Percentiles rank a stretch among this genome's conserved stretches.
phyloP scores from a whole-genome alignment of 768 basidiomycete genomes.

The Kwoniella shandongensis region DNA sequence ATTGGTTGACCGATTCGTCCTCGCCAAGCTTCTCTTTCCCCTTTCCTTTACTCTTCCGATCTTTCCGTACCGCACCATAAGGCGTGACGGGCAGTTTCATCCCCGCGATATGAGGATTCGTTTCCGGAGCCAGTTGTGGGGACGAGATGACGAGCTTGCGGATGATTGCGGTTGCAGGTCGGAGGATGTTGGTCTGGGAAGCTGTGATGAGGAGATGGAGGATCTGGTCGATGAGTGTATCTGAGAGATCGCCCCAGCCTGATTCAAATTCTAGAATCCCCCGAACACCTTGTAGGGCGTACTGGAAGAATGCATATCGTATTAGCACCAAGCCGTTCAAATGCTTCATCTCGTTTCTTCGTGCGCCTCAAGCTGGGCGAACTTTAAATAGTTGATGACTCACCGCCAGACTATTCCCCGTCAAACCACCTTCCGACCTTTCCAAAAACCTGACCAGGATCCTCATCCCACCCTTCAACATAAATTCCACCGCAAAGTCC shows the following conservation, averaged over 20 bases:
- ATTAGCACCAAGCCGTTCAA: not conserved
- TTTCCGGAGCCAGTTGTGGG: conserved; percentile 14
- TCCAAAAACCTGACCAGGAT: conserved; percentile 38
- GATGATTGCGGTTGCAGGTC: conserved; percentile 46
- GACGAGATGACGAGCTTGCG: conserved; percentile 42
- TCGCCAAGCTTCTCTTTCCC: conserved; percentile 6
- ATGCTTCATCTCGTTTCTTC: not conserved
- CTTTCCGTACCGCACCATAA: conserved; percentile 13
- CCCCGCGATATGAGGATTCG: conserved; percentile 7
- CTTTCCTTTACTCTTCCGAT: conserved; percentile 29
- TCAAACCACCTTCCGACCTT: conserved; percentile 25
- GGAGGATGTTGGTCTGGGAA: conserved; percentile 40
- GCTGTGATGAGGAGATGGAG: conserved; percentile 27
- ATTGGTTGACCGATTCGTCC: conserved; percentile 15
- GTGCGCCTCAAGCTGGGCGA: no score
- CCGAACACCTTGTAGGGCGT: conserved; percentile 46
- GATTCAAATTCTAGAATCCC: conserved; percentile 45
- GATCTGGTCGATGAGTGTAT: conserved; percentile 31
- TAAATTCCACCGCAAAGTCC: conserved; percentile 50
- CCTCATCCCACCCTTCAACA: conserved; percentile 44
- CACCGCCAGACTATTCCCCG: conserved; percentile 44
- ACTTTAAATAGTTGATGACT: conserved; percentile 12
- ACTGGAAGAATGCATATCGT: conserved; percentile 20
- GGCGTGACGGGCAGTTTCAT: conserved; percentile 21
- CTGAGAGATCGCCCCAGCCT: conserved; percentile 35